Base-by-base conservation (phyloP, 179 eudicot genomes). In the Monotropa hypopitys region DNA sequence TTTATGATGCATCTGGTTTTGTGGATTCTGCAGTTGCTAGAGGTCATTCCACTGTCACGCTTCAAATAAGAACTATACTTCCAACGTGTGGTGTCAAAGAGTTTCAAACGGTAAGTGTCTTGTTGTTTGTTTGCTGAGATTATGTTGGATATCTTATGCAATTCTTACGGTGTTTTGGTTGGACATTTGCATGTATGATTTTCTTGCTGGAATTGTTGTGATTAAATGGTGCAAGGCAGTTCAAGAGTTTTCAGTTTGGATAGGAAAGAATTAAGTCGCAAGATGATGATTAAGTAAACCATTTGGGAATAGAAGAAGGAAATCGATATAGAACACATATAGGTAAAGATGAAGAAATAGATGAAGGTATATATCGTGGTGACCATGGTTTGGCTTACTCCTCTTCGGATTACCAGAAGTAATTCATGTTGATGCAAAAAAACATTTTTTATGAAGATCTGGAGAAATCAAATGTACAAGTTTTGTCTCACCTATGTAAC, bases 1-100 rank as follows among this genome's bases (percentile, higher is more conserved):
- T 63, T 66, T 47, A 15, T 50, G 69, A 7, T 83, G 61, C 67
- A 38, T 21, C 53, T 69, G 69, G 69, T 50, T 21, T 66, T 40
- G 72, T 51, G 78, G 73, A n/a, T 43, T 21, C 8, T 21, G 38
- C 26, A 10, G 7, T 65, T 66, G 33, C 40, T 45, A 49, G 49
- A 26, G 72, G 72, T 76, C 61, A 15, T 65, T 76, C 73, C 73
- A 10, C 59, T 26, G 69, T 38, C 32, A 33, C 6, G 62, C 62
- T 51, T n/a, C 73, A 63, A 5, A 38, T 65, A 66, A 65, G 45
- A 33, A 62, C 26, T 30, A 26, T n/a, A 46, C 57, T 47, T 75
- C 54, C 71, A 75, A 33, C 53, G 66, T 20, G 43, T 18, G 13
- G 56, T n/a, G 7, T 26, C 23, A 28, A 45, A 0, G 5, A 43